Base-by-base conservation (phyloP, 352 stramenopile genomes). In the Globisporangium spiculum region DNA sequence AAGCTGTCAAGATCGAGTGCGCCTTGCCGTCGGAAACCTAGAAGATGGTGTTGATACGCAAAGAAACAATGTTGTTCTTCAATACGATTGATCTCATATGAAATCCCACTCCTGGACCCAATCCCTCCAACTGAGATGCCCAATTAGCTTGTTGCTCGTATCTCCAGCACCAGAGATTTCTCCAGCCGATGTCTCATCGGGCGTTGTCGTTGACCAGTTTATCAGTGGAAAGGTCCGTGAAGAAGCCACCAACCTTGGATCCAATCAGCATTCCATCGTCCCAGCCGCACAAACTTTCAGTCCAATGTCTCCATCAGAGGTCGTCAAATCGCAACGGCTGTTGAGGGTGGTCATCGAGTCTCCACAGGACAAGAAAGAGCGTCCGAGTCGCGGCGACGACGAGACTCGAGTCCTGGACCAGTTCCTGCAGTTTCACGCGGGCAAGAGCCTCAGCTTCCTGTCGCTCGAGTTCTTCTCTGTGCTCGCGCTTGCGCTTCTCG, bases 1-100 rank as follows among this genome's bases (percentile, higher is more conserved):
- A 48, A 48, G 69, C 69, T 46, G 75, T 71, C 1, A 38, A 38
- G 10, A 20, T 81, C 30, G 75, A 81, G 61, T 50, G 52, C n/a
- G 71, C 61, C 5, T 44, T 61, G 30, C 30, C 46, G 30, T 22
- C 55, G 7, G 8, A 61, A 9, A 7, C 18, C 18, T 61, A 24
- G 20, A 61, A 2, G 16, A 44, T 18, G 14, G 24, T 12, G 18
- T 26, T 16, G 1, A 18, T 26, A 60, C 10, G 27, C 12, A 55
- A 9, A 50, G 16, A 50, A 50, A 18, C 4, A n/a, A 20, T 50
- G 8, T 6, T 9, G 16, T n/a, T 38, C 32, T 9, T 32, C 30
- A 32, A 32, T 32, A 32, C 30, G 30, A 48, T 7, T 44, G 36
- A 14, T 44, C 36, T 14, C 36, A 44, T 44, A 14, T 41, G 34